phyloP scores from a whole-genome alignment of 352 stramenopile species.

The Sclerospora graminicola region DNA sequence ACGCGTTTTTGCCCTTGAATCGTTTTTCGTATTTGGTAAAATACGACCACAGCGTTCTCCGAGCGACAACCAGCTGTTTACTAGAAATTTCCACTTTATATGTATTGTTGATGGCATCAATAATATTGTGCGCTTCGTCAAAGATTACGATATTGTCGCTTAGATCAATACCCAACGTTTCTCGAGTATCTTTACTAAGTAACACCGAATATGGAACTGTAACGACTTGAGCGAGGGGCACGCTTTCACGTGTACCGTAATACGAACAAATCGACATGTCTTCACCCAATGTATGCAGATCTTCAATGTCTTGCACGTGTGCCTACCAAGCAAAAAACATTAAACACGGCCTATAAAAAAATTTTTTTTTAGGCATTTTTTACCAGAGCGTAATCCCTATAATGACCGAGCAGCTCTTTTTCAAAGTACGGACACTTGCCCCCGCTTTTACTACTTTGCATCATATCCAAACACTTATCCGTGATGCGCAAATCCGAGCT shows the following conservation, averaged over 20 bases:
- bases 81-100: constrained; percentile 75
- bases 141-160: constrained; percentile 92
- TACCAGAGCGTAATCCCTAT: constrained; percentile 74
- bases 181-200: constrained; percentile 83
- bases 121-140: constrained; percentile 99
- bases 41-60: constrained; percentile 75
- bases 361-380: no score
- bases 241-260: constrained; percentile 89
- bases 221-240: constrained; percentile 85
- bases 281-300: constrained; percentile 86
- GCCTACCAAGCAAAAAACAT: constrained; percentile 24
- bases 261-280: constrained; percentile 94
- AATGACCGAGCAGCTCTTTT: constrained; percentile 54
- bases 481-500: constrained; percentile 71
- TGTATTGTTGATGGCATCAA: constrained; percentile 91
- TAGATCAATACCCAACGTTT: constrained; percentile 83
- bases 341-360: not conserved
- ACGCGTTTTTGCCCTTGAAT: constrained; percentile 78
- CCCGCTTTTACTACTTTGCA: constrained; percentile 51
- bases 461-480: constrained; percentile 81
- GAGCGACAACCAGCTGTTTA: constrained; percentile 62
- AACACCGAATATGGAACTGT: constrained; percentile 91
- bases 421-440: constrained; percentile 80
- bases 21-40: constrained; percentile 84
- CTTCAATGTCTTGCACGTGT: constrained; percentile 93